Conservation (phyloP, 768 basidiomycete species). For the Amanita phalloides region DNA sequence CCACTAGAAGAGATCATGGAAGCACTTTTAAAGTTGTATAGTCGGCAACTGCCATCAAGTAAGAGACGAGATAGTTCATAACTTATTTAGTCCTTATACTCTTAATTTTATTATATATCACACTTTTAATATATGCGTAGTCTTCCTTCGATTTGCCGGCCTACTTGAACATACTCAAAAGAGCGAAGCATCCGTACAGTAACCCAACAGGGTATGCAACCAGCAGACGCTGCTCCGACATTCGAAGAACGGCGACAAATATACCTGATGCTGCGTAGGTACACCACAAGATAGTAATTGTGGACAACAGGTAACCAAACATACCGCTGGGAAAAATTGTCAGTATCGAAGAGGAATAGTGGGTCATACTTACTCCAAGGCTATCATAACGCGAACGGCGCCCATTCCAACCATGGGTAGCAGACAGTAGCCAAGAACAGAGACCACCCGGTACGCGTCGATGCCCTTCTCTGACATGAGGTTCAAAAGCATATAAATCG, state of each 20-base stretch:
- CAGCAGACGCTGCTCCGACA: constrained; percentile 90
- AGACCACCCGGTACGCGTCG: constrained; percentile 90
- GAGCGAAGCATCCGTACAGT: constrained; percentile 88
- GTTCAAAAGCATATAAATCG: constrained; percentile 91
- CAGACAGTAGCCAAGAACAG: constrained; percentile 93
- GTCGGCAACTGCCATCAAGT: constrained; percentile 44
- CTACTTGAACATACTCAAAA: constrained; percentile 82
- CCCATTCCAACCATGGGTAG: constrained; percentile 95
- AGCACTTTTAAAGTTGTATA: constrained; percentile 64
- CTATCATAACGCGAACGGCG: constrained; percentile 75
- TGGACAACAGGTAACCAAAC: constrained; percentile 77
- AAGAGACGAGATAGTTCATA: background rate
- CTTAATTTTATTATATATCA: constrained; percentile 5
- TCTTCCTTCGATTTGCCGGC: background rate
- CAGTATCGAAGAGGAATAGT: constrained; percentile 1
- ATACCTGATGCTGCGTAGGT: constrained; percentile 94
- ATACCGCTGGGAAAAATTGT: constrained; percentile 42
- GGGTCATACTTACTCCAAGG: constrained; percentile 64
- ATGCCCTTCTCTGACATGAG: constrained; percentile 94
- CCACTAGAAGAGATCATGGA: constrained; percentile 83
- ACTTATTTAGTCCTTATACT: background rate
- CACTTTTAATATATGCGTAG: constrained; percentile 5
- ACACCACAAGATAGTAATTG: constrained; percentile 88
- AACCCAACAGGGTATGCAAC: constrained; percentile 96
- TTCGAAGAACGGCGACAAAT: constrained; percentile 88